A percentile compares a stretch with the other conserved stretches of the same genome.
phyloP scores from a whole-genome alignment of 768 basidiomycete species.

The Austroboletus eburneus region DNA sequence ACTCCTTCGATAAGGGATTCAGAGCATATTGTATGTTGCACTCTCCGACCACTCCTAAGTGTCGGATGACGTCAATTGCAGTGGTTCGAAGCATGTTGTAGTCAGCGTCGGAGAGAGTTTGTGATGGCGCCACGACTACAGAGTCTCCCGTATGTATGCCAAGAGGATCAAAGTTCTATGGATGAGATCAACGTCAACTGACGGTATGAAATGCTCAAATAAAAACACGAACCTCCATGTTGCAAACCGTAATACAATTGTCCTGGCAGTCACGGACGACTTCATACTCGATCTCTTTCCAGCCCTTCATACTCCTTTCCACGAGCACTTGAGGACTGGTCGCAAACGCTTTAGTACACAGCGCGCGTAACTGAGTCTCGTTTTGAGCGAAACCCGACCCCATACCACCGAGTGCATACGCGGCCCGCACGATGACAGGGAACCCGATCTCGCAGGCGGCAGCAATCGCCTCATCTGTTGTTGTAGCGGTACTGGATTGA shows the following conservation, averaged over 20 bases:
- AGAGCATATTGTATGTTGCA: conserved; percentile 99
- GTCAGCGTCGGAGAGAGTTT: conserved; percentile 97
- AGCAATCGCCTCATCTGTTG: conserved; percentile 71
- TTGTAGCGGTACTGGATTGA: conserved; percentile 84
- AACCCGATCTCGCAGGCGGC: conserved; percentile 87
- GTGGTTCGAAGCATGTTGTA: conserved; percentile 99
- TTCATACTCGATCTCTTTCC: conserved; percentile 99
- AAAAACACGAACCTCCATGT: conserved; percentile 88
- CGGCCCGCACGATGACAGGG: conserved; percentile 95
- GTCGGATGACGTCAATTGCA: conserved; percentile 97
- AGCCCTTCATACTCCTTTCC: conserved; percentile 99
- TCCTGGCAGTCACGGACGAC: conserved; percentile 96
- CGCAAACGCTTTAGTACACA: conserved; percentile 94
- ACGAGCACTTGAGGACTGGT: conserved; percentile 98
- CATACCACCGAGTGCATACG: conserved; percentile 93
- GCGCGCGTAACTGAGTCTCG: conserved; percentile 79
- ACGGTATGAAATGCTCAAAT: neutral
- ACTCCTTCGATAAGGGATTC: conserved; percentile 91
- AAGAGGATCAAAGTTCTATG: conserved; percentile 95
- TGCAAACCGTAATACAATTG: conserved; percentile 99
- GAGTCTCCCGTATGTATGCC: conserved; percentile 99
- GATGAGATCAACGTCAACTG: conserved; percentile 2
- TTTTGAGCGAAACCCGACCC: conserved; percentile 97
- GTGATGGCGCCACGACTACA: conserved; percentile 96
- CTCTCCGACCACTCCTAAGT: conserved; percentile 95